phyloP scores from a whole-genome alignment of 495 filamentous ascomycete genomes.

The Clavariopsis aquatica region DNA sequence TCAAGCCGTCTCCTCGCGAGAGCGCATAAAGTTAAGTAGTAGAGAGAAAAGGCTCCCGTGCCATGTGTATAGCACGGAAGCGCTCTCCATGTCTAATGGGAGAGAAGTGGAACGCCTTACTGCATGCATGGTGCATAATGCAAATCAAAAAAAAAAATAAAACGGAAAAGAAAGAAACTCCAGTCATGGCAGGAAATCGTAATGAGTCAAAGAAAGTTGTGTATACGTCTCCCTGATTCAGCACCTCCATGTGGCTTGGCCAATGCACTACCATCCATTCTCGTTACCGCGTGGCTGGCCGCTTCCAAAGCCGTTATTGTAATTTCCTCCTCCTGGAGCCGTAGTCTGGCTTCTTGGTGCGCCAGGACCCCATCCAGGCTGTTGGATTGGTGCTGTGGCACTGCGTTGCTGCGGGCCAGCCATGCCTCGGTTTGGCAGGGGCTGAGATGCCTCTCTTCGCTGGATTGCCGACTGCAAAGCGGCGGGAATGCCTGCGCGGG shows the following conservation, averaged over 20 bases:
- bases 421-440: constrained; percentile 25
- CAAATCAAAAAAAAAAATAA: too few species aligned
- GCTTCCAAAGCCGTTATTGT: constrained; percentile 2
- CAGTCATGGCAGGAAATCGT: constrained; percentile 16
- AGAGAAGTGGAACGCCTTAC: constrained; percentile 14
- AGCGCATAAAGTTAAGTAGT: background rate
- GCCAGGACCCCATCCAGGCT: constrained; percentile 22
- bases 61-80: background rate
- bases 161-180: constrained; percentile 15
- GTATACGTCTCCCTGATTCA: background rate
- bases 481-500: constrained; percentile 28
- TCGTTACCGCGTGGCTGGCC: constrained; percentile 8
- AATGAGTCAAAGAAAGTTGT: constrained; percentile 1
- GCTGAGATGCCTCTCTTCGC: constrained; percentile 34
- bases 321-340: constrained; percentile 12
- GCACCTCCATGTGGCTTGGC: background rate
- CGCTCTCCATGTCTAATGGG: background rate
- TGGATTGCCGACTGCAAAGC: constrained; percentile 36
- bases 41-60: background rate
- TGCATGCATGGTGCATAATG: constrained; percentile 13
- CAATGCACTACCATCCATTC: constrained; percentile 15
- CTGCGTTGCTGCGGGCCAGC: constrained; percentile 24
- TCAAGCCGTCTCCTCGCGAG: background rate
- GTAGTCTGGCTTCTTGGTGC: constrained; percentile 21
- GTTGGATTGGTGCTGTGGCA: constrained; percentile 32